Evolutionary conservation across 495 filamentous ascomycete genomes (phyloP).

Genomic region (Neurospora sp.): DNA sequence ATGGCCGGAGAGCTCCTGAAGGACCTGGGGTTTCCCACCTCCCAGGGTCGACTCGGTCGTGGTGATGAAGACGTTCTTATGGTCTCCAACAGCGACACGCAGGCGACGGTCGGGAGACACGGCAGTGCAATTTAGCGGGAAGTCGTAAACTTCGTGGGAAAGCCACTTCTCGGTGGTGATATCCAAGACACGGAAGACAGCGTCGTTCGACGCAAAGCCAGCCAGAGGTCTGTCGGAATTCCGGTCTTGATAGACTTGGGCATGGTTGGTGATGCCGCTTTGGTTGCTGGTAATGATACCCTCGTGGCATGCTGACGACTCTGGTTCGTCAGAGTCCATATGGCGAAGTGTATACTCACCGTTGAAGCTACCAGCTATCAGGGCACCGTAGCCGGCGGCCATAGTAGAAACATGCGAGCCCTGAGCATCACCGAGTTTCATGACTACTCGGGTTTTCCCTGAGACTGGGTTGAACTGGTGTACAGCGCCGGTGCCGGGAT

Average conservation of each 20-base stretch:
- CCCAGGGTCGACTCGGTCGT: slow-evolving; percentile 30
- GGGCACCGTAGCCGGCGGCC: slow-evolving; percentile 51
- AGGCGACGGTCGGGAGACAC: slow-evolving; percentile 71
- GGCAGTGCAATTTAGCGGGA: slow-evolving; percentile 75
- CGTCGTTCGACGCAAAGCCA: slow-evolving; percentile 80
- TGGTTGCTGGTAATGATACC: slow-evolving; percentile 56
- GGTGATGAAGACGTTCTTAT: slow-evolving; percentile 35
- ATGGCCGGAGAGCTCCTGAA: slow-evolving; percentile 54
- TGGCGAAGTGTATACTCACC: slow-evolving; percentile 67
- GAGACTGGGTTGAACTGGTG: slow-evolving; percentile 43
- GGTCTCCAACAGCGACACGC: slow-evolving; percentile 60
- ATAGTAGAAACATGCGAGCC: slow-evolving; percentile 59
- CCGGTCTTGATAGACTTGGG: slow-evolving; percentile 57
- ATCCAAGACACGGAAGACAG: slow-evolving; percentile 64
- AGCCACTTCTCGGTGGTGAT: slow-evolving; percentile 57
- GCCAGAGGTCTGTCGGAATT: slow-evolving; percentile 51
- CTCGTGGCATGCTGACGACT: slow-evolving; percentile 35
- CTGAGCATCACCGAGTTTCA: slow-evolving; percentile 49
- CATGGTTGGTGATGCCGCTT: slow-evolving; percentile 81
- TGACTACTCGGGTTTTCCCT: slow-evolving; percentile 36
- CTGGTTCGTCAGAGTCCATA: slow-evolving; percentile 34
- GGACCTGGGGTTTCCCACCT: slow-evolving; percentile 26
- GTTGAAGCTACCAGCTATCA: slow-evolving; percentile 70
- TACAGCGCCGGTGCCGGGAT: slow-evolving; percentile 53
- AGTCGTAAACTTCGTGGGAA: slow-evolving; percentile 47